Evolutionary conservation across 805 yeast species (phyloP).

Genomic region (Sungouiozyma intestinalis): DNA sequence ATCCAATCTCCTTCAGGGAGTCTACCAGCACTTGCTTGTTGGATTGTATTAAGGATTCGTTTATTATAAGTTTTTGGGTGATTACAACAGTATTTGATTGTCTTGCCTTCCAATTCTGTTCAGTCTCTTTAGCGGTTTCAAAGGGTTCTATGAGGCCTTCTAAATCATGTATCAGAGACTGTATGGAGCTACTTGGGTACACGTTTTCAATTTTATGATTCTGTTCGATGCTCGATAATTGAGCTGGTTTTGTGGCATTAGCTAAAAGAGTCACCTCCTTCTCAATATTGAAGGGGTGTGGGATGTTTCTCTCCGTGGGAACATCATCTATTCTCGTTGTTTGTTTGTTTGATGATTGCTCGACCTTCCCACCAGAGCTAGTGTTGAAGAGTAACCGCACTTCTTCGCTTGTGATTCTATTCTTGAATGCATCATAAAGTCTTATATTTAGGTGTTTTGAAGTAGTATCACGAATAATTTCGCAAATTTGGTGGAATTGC

Average conservation of each 20-base stretch:
- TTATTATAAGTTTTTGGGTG: conserved; percentile 38
- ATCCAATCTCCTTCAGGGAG: conserved; percentile 27
- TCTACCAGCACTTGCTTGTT: conserved; percentile 31
- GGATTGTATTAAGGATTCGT: conserved; percentile 42
- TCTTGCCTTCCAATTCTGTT: conserved; percentile 71
- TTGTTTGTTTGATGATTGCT: no score
- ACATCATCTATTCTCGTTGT: no score
- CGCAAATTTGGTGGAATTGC: conserved; percentile 13
- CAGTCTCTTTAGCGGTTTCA: conserved; percentile 65
- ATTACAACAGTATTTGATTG: conserved; percentile 50
- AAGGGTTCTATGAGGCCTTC: conserved; percentile 34
- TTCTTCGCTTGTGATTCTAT: neutral
- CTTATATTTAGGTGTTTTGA: conserved; percentile 11
- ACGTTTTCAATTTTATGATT: conserved; percentile 1
- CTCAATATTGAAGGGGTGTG: conserved; percentile 15
- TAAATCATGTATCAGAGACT: conserved; percentile 19
- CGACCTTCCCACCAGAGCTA: no score
- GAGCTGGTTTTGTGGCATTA: conserved; percentile 10
- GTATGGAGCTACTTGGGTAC: conserved; percentile 5
- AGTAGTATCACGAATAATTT: conserved; percentile 20
- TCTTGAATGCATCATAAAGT: conserved; percentile 2
- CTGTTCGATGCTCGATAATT: conserved; percentile 4
- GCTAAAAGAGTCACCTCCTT: conserved; percentile 15
- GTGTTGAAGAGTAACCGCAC: neutral
- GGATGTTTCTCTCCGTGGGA: no score